Conservation (phyloP, 179 eudicot genomes). For the Beta corolliflora region DNA sequence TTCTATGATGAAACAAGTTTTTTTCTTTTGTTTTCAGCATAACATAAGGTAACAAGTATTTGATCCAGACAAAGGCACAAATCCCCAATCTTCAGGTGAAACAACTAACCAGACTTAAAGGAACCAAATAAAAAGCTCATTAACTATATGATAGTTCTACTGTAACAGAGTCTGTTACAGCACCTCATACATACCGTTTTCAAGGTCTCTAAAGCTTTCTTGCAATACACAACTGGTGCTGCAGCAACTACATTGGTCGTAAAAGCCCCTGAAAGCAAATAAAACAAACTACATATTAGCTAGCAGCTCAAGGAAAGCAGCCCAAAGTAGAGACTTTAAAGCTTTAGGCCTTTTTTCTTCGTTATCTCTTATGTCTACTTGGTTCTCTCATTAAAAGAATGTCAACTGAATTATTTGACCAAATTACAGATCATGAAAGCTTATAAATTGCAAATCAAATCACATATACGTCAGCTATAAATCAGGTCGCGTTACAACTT, state of each 20-base stretch:
- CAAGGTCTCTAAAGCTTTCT: slow-evolving; percentile 55
- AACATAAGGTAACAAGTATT: background rate
- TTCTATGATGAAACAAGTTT: background rate
- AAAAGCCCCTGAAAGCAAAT: slow-evolving; percentile 65
- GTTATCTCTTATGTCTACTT: background rate
- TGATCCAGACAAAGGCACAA: background rate
- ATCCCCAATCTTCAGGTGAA: background rate
- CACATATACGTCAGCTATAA: background rate
- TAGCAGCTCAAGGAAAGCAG: slow-evolving; percentile 1
- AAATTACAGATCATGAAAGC: background rate
- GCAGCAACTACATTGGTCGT: slow-evolving; percentile 96
- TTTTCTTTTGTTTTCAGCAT: background rate
- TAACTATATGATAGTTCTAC: background rate
- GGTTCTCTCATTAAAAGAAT: background rate
- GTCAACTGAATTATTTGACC: background rate
- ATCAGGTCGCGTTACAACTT: slow-evolving; percentile 1
- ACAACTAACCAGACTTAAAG: background rate
- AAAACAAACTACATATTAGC: background rate
- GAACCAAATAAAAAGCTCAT: background rate
- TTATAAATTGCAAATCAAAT: background rate
- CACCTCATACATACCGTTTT: slow-evolving; percentile 53
- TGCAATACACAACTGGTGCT: slow-evolving; percentile 93
- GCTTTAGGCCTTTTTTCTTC: background rate
- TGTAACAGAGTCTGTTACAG: background rate
- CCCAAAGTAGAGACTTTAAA: background rate